Base-by-base conservation (phyloP, 371 early-diverging fungal genomes). In the Mucor sp. region DNA sequence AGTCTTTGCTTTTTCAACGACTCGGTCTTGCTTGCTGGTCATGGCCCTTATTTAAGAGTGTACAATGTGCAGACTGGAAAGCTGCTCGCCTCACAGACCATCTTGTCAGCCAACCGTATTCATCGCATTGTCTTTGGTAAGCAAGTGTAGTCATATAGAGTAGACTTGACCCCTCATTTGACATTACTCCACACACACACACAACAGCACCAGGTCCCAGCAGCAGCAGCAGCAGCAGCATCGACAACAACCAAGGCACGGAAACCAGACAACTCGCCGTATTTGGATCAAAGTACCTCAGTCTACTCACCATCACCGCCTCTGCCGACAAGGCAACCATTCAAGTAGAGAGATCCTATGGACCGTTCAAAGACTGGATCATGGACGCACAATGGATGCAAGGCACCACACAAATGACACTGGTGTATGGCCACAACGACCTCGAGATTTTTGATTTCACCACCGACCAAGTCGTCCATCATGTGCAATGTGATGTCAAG, bases 351-450 rank as follows among this genome's bases (percentile, higher is more conserved):
- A 53, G 68, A 33, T 25, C 71, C 0, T 66, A 70, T 63, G 72
- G 74, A 21, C 83, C 79, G 19, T 77, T 86, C 58, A 68, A 73
- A 0, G 90, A 91, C 67, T 91, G 93, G 92, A 90, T 91, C 68
- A 82, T 88, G 72, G 91, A 91, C 60, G 86, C 80, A 3, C 87
- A 87, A 47, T 91, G 90, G 92, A 68, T 90, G 7, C 71, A 76
- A 61, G 69, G 65, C 57, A 55, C 64, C 6, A 63, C 30, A 1
- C 35, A 72, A 66, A 58, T 91, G 41, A 90, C 91, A 0, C 59
- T 95, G 27, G 91, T 89, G 0, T 90, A 85, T 68, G 93, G 90
- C 0, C 95, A 95, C 66, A 93, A 93, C 70, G 85, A 84, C 70
- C 86, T 92, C 0, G 81, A 85, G 39, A 67, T 94, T 4, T 92